Evolutionary conservation across 2,329 filamentous ascomycete species (phyloP), one percentile per base, ranked within the genome.

Genomic region (Penicillium paneum): DNA sequence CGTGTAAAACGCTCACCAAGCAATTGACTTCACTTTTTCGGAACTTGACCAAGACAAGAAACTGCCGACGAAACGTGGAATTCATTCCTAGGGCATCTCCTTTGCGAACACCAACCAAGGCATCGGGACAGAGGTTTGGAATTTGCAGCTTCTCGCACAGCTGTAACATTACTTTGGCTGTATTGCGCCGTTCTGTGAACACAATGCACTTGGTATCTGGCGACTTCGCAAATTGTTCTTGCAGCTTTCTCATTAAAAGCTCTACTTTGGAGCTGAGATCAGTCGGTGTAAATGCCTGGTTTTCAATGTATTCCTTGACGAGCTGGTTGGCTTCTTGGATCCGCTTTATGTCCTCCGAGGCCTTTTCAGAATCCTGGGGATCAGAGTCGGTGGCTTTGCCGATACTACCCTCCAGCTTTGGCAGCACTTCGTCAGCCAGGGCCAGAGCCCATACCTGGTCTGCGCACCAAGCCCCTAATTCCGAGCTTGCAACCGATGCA

Each of bases 381-480:
- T 58, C 45, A 5, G 38, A 38, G 7, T 62, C 49, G 11, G 43
- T 21, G 1, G 54, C 26, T 43, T 60, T 67, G 19, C 42, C 59
- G 8, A 71, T 56, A 26, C 61, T 80, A 76, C 52, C 82, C 78
- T 88, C 81, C 2, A 90, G 75, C 58, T 83, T 88, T 3, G 78
- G 76, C 0, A 83, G 73, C 54, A 87, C 82, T 3, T 84, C 77
- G 6, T 89, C 83, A 0, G 81, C 79, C 21, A 96, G 78, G 12
- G 83, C 82, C 31, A 90, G 81, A 50, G 82, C 78, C 91, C 91
- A 96, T 54, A 90, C 86, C 47, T 85, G 79, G 67, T 99, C 91
- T 0, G 91, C 85, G 62, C 89, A 90, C 93, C 94, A 97, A 3
- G 81, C 74, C 0, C 94, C 94, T 4, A 97, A 78, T 39, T 88